Evolutionary conservation across 495 filamentous ascomycete species (phyloP).

Genomic region (Penicillium flavigenum): DNA sequence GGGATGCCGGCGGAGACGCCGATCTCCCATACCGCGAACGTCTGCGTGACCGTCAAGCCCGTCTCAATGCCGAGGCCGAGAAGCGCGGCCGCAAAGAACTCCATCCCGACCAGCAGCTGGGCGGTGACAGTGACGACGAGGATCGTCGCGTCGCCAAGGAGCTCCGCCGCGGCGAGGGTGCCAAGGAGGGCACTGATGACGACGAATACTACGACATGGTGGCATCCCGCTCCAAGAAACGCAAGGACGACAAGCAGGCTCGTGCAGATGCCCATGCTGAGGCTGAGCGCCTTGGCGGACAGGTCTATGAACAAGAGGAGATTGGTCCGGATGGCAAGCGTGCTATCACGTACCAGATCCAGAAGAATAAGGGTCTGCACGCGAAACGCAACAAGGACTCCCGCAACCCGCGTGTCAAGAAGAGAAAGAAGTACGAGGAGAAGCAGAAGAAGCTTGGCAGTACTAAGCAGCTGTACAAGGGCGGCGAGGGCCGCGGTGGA

Average conservation of each 20-base stretch:
- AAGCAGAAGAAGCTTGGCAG: constrained; percentile 93
- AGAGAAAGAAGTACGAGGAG: constrained; percentile 87
- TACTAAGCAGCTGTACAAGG: constrained; percentile 79
- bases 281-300: constrained; percentile 55
- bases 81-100: constrained; percentile 68
- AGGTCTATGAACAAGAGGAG: constrained; percentile 56
- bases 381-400: constrained; percentile 88
- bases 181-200: constrained; percentile 45
- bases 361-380: constrained; percentile 95
- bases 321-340: constrained; percentile 78
- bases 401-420: constrained; percentile 95
- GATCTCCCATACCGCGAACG: constrained; percentile 92
- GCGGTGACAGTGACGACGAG: constrained; percentile 64
- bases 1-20: constrained; percentile 83
- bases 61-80: constrained; percentile 85
- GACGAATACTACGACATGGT: constrained; percentile 91
- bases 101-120: constrained; percentile 58
- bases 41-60: constrained; percentile 74
- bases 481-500: constrained; percentile 80
- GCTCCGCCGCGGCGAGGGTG: constrained; percentile 42
- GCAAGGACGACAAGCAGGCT: constrained; percentile 74
- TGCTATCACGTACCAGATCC: constrained; percentile 84
- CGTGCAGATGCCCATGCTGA: constrained; percentile 51
- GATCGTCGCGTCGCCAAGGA: constrained; percentile 43
- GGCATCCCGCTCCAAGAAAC: constrained; percentile 60